Percentiles rank a stretch among this genome's conserved stretches.
These are phyloP conservation scores for Tetrahymena elliotti DNA, from an alignment of 73 alveolate species.

Conservation along the genomic window DNA sequence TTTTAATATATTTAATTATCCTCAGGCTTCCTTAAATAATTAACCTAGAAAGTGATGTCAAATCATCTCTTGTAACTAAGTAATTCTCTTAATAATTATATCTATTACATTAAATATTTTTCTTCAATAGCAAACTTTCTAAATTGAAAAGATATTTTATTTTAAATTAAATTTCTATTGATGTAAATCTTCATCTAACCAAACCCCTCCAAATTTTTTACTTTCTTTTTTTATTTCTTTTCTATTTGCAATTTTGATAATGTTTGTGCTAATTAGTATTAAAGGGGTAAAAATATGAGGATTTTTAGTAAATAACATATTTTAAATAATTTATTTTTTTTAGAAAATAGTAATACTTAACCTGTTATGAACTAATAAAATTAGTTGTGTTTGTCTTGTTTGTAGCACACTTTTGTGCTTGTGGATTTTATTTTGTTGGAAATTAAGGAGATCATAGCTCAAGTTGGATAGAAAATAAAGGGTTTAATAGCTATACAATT, in stretches of 20 bases:
- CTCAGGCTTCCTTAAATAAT: neutral
- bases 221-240: no score
- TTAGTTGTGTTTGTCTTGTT: neutral
- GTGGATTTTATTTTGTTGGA: slow-evolving; percentile 11
- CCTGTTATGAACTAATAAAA: slow-evolving; percentile 4
- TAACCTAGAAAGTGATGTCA: neutral
- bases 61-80: neutral
- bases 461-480: neutral
- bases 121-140: no score
- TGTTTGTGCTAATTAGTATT: no score
- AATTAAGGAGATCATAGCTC: neutral
- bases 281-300: no score
- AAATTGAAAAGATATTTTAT: no score
- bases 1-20: neutral
- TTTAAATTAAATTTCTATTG: no score
- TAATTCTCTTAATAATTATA: neutral
- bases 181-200: no score
- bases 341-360: neutral
- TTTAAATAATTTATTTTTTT: no score
- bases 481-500: neutral
- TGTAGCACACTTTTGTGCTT: slow-evolving; percentile 25
- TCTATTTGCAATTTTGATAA: no score
- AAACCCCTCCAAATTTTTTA: no score
- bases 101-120: no score
- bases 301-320: no score